Evolutionary conservation across 176 grass and related monocot species (phyloP), one percentile per base, ranked within the genome.

Genomic region (Juncus effusus): DNA sequence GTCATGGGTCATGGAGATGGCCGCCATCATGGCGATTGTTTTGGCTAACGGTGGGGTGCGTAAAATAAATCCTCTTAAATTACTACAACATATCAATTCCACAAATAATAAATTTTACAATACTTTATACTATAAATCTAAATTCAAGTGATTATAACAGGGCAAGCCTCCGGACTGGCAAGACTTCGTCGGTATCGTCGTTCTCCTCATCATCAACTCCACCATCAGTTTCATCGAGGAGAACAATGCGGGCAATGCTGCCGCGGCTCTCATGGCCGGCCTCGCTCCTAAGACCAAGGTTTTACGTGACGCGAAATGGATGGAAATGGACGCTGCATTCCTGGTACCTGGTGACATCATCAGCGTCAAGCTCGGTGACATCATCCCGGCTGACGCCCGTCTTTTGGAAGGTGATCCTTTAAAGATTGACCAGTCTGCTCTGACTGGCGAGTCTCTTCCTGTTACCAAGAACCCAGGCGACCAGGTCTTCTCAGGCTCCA

Each of bases 211-310:
- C 74, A 91, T 96, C 74, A 96, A 96, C 87, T 96, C 91, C 38
- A 96, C 91, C 61, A 96, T 96, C 74, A 88, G 84, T 37, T 96
- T 96, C 84, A 88, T 96, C 52, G 91, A 96, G 87, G 91, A 96
- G 87, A 96, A 91, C 87, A 96, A 83, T 44, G 91, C 91, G 0
- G 91, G 91, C 0, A 96, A 96, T 56, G 87, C 91, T 0, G 91
- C 91, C 0, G 91, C 87, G 0, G 91, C 91, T 1, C 91, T 96
- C 65, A 96, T 96, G 91, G 91, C 91, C 0, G 91, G 91, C 0
- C 91, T 96, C 0, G 91, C 91, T 0, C 87, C 91, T 65, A 96
- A 91, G 79, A 96, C 91, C 76, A 96, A 96, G 82, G 73, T 87
- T 2, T 54, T 96, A 45, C 74, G 91, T 52, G 84, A 88, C 12